Evolutionary conservation across 768 basidiomycete genomes (phyloP).

Genomic region (Amanita fuliginea): DNA sequence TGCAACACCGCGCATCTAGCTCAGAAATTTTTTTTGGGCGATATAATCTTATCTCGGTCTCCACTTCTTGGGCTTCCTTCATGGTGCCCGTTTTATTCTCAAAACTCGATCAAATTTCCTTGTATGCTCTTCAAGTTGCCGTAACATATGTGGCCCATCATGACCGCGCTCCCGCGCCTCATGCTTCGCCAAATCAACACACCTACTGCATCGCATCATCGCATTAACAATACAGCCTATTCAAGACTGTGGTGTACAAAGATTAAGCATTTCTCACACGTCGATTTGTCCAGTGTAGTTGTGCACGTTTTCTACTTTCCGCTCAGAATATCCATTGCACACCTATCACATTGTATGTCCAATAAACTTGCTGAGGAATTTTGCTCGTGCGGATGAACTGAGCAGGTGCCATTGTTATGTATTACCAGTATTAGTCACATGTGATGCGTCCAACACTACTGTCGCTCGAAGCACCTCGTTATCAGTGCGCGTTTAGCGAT

Average conservation of each 20-base stretch:
- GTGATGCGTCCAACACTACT: too few species aligned
- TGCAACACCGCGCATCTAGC: not conserved
- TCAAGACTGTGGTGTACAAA: not conserved
- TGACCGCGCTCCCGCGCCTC: not conserved
- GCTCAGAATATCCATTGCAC: not conserved
- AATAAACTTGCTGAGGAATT: too few species aligned
- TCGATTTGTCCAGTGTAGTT: slow-evolving; percentile 12
- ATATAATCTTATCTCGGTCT: not conserved
- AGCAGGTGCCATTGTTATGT: too few species aligned
- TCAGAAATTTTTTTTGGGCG: not conserved
- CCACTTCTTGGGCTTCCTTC: not conserved
- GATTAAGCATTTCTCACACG: slow-evolving; percentile 2
- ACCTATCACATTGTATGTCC: not conserved
- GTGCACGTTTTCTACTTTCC: slow-evolving; percentile 8
- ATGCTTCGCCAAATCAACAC: not conserved
- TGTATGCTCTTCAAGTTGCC: too few species aligned
- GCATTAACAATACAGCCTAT: slow-evolving; percentile 1
- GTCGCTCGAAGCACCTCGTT: too few species aligned
- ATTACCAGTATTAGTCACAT: too few species aligned
- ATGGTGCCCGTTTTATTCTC: not conserved
- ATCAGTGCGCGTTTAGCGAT: not conserved
- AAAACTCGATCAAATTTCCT: not conserved
- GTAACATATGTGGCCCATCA: not conserved
- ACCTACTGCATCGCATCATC: not conserved
- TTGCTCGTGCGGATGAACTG: too few species aligned